Conservation (phyloP, 805 yeast genomes). For the Ogataea pilisensis region DNA sequence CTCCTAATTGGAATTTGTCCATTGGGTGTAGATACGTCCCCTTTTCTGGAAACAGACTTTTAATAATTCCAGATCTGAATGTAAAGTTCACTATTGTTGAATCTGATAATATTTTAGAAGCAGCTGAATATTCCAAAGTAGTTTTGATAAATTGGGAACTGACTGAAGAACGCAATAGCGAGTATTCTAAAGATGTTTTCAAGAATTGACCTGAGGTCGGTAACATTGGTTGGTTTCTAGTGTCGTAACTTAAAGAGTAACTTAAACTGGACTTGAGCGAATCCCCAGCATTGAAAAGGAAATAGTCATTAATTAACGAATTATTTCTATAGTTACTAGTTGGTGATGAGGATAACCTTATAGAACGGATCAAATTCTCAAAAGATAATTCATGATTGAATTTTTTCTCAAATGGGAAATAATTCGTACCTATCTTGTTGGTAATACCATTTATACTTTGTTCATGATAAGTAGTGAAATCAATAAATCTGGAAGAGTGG, state of each 20-base stretch:
- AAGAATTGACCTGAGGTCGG: slow-evolving; percentile 40
- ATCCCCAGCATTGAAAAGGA: slow-evolving; percentile 39
- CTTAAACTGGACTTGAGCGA: slow-evolving; percentile 41
- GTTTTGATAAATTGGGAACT: slow-evolving; percentile 38
- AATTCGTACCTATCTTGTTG: slow-evolving; percentile 36
- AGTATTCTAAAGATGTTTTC: slow-evolving; percentile 27
- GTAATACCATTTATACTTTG: slow-evolving; percentile 41
- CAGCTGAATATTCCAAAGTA: slow-evolving; percentile 37
- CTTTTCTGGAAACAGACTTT: slow-evolving; percentile 3
- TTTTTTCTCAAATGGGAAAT: slow-evolving; percentile 25
- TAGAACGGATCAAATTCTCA: slow-evolving; percentile 43
- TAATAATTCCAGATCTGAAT: slow-evolving; percentile 26
- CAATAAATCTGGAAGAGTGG: slow-evolving; percentile 42
- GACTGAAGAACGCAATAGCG: slow-evolving; percentile 15
- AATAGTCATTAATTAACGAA: slow-evolving; percentile 30
- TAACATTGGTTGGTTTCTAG: slow-evolving; percentile 39
- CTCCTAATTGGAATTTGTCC: slow-evolving; percentile 55
- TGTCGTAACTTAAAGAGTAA: slow-evolving; percentile 39
- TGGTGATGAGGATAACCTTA: slow-evolving; percentile 21
- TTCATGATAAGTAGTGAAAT: slow-evolving; percentile 44
- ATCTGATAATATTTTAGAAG: slow-evolving; percentile 21
- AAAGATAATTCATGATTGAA: slow-evolving; percentile 45
- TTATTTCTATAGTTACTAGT: slow-evolving; percentile 23
- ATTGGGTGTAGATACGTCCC: slow-evolving; percentile 33
- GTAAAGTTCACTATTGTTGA: slow-evolving; percentile 20